Percentiles rank a stretch among this genome's conserved stretches.
These are phyloP conservation scores for Lichtheimia hyalospora DNA, from an alignment of 371 early-diverging fungal species.

Conservation along the genomic window DNA sequence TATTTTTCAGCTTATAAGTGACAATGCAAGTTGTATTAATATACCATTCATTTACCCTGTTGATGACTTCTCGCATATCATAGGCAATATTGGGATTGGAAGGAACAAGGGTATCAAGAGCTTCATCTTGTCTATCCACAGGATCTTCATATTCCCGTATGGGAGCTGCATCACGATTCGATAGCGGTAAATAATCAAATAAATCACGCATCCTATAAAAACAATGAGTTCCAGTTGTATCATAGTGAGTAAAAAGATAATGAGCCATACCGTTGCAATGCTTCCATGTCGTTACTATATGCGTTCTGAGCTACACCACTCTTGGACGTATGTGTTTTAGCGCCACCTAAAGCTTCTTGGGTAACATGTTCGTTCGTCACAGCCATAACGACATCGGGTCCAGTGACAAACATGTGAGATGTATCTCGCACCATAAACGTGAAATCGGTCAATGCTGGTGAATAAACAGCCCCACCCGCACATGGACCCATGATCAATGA, in stretches of 20 bases:
- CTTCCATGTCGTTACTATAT: conserved; percentile 93
- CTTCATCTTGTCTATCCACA: conserved; percentile 71
- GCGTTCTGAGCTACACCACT: conserved; percentile 92
- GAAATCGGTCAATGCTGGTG: conserved; percentile 96
- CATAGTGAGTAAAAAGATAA: too few species aligned
- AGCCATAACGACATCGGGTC: conserved; percentile 96
- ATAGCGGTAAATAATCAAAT: conserved; percentile 85
- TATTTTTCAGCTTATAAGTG: conserved; percentile 13
- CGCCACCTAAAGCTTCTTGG: conserved; percentile 97
- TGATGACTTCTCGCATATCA: conserved; percentile 91
- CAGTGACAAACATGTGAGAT: conserved; percentile 97
- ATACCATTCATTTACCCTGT: conserved; percentile 46
- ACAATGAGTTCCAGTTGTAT: too few species aligned
- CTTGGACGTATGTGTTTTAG: conserved; percentile 86
- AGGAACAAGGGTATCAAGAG: conserved; percentile 88
- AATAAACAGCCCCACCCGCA: conserved; percentile 97
- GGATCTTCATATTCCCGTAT: conserved; percentile 74
- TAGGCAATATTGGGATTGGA: conserved; percentile 91
- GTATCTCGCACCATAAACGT: conserved; percentile 96
- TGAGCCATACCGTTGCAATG: conserved; percentile 62
- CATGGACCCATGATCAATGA: conserved; percentile 98
- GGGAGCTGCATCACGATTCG: conserved; percentile 75
- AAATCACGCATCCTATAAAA: conserved; percentile 74
- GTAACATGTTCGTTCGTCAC: conserved; percentile 94
- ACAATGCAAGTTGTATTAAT: not conserved